A percentile compares a stretch with the other conserved stretches of the same genome.
phyloP scores from a whole-genome alignment of 2,329 filamentous ascomycete species.

The Exophiala viscosa region DNA sequence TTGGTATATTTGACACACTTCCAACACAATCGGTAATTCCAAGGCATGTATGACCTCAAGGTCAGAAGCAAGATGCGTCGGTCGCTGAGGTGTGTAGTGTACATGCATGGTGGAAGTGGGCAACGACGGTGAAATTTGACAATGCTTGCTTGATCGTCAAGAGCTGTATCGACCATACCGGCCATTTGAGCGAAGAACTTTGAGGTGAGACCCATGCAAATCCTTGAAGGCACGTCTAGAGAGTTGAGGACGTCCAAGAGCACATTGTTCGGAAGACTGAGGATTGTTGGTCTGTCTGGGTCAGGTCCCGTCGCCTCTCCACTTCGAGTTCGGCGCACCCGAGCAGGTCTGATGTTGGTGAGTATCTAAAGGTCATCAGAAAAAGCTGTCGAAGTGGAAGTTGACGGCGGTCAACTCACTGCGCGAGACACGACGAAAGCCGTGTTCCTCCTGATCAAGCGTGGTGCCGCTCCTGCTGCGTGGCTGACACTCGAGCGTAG shows the following conservation, averaged over 20 bases:
- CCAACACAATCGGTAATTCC: constrained; percentile 11
- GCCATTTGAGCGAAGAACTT: background rate
- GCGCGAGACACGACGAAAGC: too few relatives aligned
- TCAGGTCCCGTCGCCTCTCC: background rate
- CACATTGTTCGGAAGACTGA: background rate
- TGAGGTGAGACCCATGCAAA: background rate
- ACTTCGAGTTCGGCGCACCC: background rate
- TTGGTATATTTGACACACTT: constrained; percentile 12
- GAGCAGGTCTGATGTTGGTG: background rate
- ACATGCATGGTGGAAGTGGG: background rate
- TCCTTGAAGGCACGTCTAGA: constrained; percentile 4
- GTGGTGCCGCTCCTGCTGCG: too few relatives aligned
- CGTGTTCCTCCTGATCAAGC: too few relatives aligned
- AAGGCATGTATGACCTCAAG: constrained; percentile 65
- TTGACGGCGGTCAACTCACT: background rate
- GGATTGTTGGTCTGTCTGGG: background rate
- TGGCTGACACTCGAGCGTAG: too few relatives aligned
- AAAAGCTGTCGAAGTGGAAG: background rate
- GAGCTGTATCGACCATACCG: background rate
- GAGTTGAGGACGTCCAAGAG: background rate
- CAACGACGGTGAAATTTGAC: constrained; percentile 2
- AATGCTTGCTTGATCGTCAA: background rate
- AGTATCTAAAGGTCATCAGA: background rate
- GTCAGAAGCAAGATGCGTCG: constrained; percentile 89
- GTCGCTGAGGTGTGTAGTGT: constrained; percentile 84